Evolutionary conservation across 2,329 filamentous ascomycete species (phyloP).

Genomic region (Triangularia setosa): DNA sequence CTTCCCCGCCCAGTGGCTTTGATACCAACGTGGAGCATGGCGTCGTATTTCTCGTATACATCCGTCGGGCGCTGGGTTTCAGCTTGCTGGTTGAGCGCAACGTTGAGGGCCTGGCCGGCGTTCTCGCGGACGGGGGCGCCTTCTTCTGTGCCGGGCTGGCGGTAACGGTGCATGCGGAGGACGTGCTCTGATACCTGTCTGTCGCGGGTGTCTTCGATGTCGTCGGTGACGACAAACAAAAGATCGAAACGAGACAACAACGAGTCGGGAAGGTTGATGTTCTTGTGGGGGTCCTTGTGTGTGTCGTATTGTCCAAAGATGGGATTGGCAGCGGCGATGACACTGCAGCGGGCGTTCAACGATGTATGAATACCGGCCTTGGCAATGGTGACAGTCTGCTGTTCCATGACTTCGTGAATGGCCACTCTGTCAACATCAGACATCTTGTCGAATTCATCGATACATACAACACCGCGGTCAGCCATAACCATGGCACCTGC

Average conservation of each 20-base stretch:
- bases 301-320: conserved; percentile 98
- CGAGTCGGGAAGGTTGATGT: conserved; percentile 95
- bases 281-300: conserved; percentile 97
- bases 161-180: conserved; percentile 93
- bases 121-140: conserved; percentile 92
- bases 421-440: conserved; percentile 96
- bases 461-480: conserved; percentile 95
- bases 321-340: conserved; percentile 93
- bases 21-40: conserved; percentile 91
- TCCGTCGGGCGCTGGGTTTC: conserved; percentile 73
- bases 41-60: conserved; percentile 93
- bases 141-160: conserved; percentile 87
- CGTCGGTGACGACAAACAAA: conserved; percentile 94
- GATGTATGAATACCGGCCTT: conserved; percentile 98
- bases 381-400: conserved; percentile 97
- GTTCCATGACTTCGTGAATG: conserved; percentile 99
- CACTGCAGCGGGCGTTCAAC: conserved; percentile 92
- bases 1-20: conserved; percentile 69
- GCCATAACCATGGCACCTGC: conserved; percentile 98
- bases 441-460: conserved; percentile 99
- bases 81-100: conserved; percentile 75
- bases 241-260: conserved; percentile 97
- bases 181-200: conserved; percentile 93
- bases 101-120: conserved; percentile 75
- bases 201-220: conserved; percentile 92